phyloP scores from a whole-genome alignment of 2,329 filamentous ascomycete genomes.

The Colletotrichum higginsianum region DNA sequence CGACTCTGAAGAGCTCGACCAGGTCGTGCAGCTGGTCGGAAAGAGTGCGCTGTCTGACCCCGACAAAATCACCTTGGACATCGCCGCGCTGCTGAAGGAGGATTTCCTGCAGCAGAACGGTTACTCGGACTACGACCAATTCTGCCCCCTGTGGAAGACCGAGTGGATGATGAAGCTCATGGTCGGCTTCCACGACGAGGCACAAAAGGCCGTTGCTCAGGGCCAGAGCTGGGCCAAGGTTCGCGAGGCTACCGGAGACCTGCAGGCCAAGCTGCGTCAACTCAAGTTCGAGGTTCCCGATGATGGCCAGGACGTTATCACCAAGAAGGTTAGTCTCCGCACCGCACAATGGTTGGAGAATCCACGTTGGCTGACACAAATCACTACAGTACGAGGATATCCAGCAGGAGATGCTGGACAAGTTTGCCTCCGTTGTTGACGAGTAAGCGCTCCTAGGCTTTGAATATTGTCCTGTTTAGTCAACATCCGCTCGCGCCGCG shows the following conservation, averaged over 20 bases:
- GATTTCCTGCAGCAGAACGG: conserved; percentile 99
- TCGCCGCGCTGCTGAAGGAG: conserved; percentile 93
- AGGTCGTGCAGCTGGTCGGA: conserved; percentile 98
- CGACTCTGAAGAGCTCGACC: conserved; percentile 96
- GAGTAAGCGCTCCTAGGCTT: conserved; percentile 72
- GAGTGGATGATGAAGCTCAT: conserved; percentile 99
- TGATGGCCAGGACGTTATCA: conserved; percentile 84
- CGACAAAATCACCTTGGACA: conserved; percentile 98
- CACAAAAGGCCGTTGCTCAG: conserved; percentile 93
- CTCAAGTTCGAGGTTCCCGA: conserved; percentile 98
- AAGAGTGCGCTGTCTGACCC: conserved; percentile 96
- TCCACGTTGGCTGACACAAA: conserved; percentile 55
- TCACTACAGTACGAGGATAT: conserved; percentile 86
- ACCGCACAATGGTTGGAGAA: not conserved
- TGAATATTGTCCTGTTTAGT: conserved; percentile 26
- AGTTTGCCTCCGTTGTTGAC: conserved; percentile 96
- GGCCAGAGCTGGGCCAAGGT: conserved; percentile 95
- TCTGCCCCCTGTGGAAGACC: conserved; percentile 99
- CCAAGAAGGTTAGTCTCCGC: conserved; percentile 79
- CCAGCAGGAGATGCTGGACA: conserved; percentile 93
- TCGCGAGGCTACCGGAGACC: conserved; percentile 88
- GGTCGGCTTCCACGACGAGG: conserved; percentile 97
- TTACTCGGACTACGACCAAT: conserved; percentile 99
- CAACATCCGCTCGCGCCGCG: conserved; percentile 30
- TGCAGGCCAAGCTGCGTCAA: conserved; percentile 86